These are phyloP conservation scores for Vicia sativa DNA, from an alignment of 306 rosid species.

Conservation along the genomic window DNA sequence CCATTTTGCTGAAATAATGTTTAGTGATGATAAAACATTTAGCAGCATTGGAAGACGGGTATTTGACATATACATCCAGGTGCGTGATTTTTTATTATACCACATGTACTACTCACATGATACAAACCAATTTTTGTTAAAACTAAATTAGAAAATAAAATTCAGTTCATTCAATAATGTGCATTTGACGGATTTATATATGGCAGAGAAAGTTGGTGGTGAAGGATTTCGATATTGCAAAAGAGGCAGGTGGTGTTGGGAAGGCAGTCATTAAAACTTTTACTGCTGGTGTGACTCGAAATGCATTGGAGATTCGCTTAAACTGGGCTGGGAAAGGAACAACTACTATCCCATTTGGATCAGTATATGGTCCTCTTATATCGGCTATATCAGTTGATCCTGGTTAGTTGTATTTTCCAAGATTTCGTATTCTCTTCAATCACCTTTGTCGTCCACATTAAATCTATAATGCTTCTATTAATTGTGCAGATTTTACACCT, in stretches of 20 bases:
- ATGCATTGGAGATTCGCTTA: slow-evolving; percentile 36
- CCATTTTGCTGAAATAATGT: slow-evolving; percentile 59
- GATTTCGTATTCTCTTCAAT: not conserved
- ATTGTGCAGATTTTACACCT: slow-evolving; percentile 43
- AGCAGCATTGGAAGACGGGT: slow-evolving; percentile 55
- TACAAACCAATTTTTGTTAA: slow-evolving; percentile 12
- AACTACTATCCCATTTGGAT: slow-evolving; percentile 39
- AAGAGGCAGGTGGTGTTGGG: slow-evolving; percentile 45
- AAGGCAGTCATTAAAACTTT: slow-evolving; percentile 16
- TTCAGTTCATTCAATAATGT: not conserved
- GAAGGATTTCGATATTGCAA: slow-evolving; percentile 47
- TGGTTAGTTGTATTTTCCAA: slow-evolving; percentile 5
- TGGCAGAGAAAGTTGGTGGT: slow-evolving; percentile 32
- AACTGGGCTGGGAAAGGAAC: slow-evolving; percentile 56
- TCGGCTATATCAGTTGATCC: slow-evolving; percentile 42
- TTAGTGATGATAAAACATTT: slow-evolving; percentile 35
- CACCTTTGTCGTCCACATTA: not conserved
- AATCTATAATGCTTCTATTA: slow-evolving; percentile 1
- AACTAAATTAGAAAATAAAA: slow-evolving; percentile 11
- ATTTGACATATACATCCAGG: slow-evolving; percentile 65
- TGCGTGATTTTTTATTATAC: slow-evolving; percentile 5
- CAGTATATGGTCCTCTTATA: slow-evolving; percentile 51
- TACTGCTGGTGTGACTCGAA: slow-evolving; percentile 18
- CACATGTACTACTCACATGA: too few species aligned
- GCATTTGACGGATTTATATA: not conserved